Base-by-base conservation (phyloP, 768 basidiomycete species). In the Suillus plorans region DNA sequence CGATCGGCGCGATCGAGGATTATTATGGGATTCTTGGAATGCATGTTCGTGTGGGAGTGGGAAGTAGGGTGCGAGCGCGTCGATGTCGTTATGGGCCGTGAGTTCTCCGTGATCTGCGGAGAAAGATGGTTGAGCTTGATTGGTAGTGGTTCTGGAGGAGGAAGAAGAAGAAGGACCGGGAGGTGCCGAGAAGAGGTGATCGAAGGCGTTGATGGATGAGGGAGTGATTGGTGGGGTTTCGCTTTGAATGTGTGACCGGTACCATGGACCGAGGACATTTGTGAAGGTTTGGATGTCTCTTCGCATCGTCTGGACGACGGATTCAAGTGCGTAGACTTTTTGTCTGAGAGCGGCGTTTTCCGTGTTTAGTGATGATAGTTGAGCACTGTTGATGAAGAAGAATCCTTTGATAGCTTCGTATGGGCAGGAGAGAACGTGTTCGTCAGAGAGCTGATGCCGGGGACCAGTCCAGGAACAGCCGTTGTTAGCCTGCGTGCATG, bases 201-300 rank as follows among this genome's bases (percentile, higher is more conserved):
- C 67, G 16, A 67, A 36, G 28, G 45, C 12, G 28, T 49, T 31
- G 25, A 49, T 61, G 13, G 64, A 70, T 52, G 39, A 49, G 18
- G 55, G 60, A 28, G 34, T 68, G 22, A 62, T 60, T 64, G 47
- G 70, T 60, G 44, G 66, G 61, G 67, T 64, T 59, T 69, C 73
- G 20, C 10, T 25, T 50, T 68, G 72, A 69, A 37, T 79, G 28
- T 76, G 80, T 28, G 79, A 73, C 28, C 77, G 73, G 69, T 81
- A 86, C 88, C 88, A 89, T 0, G 87, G 91, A 0, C 90, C 90
- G 18, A 95, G 74, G 6, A 83, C 85, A n/a, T 69, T 75, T 70
- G 83, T 85, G 39, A 86, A 80, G 9, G 77, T 76, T 12, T 80
- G 78, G 71, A 92, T 78, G 66, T 95, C 91, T 45, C 79, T 81